Base-by-base conservation (phyloP, 2,329 filamentous ascomycete genomes). In the Talaromyces sp. region DNA sequence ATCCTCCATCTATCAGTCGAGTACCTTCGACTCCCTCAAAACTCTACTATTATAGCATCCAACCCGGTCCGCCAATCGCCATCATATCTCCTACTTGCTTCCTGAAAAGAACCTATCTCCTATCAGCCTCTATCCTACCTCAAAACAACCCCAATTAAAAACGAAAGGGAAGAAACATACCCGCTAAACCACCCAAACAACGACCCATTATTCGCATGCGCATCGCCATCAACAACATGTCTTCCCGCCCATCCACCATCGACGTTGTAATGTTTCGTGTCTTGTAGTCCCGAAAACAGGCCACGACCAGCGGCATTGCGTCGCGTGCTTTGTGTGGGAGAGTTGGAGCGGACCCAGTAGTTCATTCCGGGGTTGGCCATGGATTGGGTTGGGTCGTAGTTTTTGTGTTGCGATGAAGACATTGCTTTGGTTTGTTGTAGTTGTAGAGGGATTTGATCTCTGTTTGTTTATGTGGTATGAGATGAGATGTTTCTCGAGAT, bases 221-320 rank as follows among this genome's bases (percentile, higher is more conserved):
- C 43, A 53, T 43, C 29, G 29, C 27, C 49, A 31, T 75, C 75
- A 66, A 68, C 68, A 31, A 64, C 61, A 47, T 60, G 58, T 54
- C 76, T 72, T 25, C 72, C 70, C 5, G 76, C 76, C 75, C 75
- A 78, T 40, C 76, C 76, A 2, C 67, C 63, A 1, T 78, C 76
- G 22, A 78, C 76, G 11, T 77, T 77, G 61, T 78, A 78, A 65
- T 73, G 71, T 66, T 78, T 78, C 13, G 70, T 69, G 40, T 78
- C 76, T 63, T 78, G 76, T 2, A 78, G 70, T 4, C 76, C 76
- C 38, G 76, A 76, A 63, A 78, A 78, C 54, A 78, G 73, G 34
- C 76, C 76, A 17, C 76, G 72, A 56, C 76, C 76, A 4, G 71
- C 70, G 6, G 76, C 77, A 47, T 74, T 62, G 49, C 72, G 74